These are phyloP conservation scores for Salix purpurea DNA, from an alignment of 345 rosid genomes.

Conservation along the genomic window DNA sequence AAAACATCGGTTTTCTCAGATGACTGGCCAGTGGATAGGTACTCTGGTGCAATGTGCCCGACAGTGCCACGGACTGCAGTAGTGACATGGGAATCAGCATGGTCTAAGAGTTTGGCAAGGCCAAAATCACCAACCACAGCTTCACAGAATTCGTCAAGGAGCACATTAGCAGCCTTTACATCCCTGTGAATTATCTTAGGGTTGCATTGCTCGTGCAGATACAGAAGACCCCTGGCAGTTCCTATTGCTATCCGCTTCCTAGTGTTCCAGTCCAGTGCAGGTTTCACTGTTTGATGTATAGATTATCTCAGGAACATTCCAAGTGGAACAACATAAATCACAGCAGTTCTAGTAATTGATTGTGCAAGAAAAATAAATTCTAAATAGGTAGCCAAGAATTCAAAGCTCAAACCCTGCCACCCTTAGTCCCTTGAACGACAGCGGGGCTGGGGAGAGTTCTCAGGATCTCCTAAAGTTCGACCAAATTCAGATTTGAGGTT, in stretches of 20 bases:
- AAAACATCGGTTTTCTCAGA: conserved; percentile 95
- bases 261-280: conserved; percentile 76
- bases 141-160: conserved; percentile 76
- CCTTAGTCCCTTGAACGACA: background rate
- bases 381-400: background rate
- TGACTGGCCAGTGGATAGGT: conserved; percentile 93
- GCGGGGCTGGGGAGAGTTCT: background rate
- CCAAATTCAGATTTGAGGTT: background rate
- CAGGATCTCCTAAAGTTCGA: background rate
- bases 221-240: conserved; percentile 82
- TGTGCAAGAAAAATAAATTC: background rate
- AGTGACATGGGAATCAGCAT: conserved; percentile 84
- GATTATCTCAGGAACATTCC: background rate
- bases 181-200: conserved; percentile 94
- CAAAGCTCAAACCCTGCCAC: background rate
- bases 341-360: background rate
- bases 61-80: conserved; percentile 95
- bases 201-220: conserved; percentile 91
- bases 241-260: conserved; percentile 91
- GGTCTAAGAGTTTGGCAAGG: conserved; percentile 88
- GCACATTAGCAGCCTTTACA: conserved; percentile 89
- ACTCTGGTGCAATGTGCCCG: conserved; percentile 94
- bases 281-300: conserved; percentile 48
- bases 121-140: conserved; percentile 97
- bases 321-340: background rate